These are phyloP conservation scores for Psophocarpus tetragonolobus DNA, from an alignment of 306 rosid genomes.

Conservation along the genomic window DNA sequence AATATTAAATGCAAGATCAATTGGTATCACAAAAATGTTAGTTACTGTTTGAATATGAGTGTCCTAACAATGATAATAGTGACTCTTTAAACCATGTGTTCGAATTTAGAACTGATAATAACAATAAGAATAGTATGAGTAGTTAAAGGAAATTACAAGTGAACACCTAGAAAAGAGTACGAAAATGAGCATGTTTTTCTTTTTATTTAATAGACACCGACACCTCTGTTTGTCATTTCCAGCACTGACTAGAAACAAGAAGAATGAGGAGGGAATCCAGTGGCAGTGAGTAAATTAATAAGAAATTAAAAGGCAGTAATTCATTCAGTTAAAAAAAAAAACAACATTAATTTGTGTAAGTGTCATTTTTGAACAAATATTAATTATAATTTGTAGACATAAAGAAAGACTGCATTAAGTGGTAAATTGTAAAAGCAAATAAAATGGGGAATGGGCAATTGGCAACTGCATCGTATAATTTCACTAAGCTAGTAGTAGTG, in stretches of 20 bases:
- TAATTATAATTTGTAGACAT: no score
- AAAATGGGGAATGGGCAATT: no score
- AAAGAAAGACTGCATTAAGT: no score
- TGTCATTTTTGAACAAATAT: not conserved
- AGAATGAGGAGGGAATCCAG: not conserved
- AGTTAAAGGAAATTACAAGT: not conserved
- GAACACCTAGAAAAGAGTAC: not conserved
- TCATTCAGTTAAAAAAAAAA: not conserved
- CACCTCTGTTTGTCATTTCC: not conserved
- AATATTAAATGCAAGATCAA: no score
- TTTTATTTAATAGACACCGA: conserved; percentile 18
- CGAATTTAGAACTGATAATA: not conserved
- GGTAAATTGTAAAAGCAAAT: no score
- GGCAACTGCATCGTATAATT: no score
- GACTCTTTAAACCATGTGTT: not conserved
- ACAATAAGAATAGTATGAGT: no score
- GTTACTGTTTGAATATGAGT: no score
- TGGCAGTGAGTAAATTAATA: no score
- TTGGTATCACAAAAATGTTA: no score
- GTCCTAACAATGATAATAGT: not conserved
- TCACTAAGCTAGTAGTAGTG: no score
- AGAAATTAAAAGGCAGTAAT: not conserved
- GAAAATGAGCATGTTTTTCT: not conserved
- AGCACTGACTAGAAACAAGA: not conserved
- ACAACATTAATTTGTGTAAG: not conserved